These are phyloP conservation scores for Leccinum subgranulosum DNA, from an alignment of 768 basidiomycete species.

Conservation along the genomic window DNA sequence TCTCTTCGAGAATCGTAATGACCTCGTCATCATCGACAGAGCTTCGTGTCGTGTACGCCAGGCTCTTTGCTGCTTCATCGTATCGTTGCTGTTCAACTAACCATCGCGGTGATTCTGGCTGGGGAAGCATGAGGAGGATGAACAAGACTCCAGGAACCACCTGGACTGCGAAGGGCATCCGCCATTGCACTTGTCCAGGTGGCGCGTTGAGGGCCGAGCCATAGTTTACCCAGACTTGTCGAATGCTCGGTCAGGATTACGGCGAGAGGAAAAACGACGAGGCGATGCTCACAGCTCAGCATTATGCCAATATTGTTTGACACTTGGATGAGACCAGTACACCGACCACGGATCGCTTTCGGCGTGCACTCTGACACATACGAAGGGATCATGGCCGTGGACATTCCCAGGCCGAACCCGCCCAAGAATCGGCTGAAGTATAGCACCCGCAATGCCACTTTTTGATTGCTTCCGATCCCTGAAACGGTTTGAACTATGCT, in stretches of 20 bases:
- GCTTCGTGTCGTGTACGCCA: slow-evolving; percentile 36
- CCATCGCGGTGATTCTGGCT: slow-evolving; percentile 57
- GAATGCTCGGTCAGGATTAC: slow-evolving; percentile 1
- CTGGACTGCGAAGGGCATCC: slow-evolving; percentile 51
- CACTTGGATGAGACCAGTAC: slow-evolving; percentile 43
- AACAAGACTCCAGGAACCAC: slow-evolving; percentile 52
- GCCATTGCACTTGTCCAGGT: slow-evolving; percentile 46
- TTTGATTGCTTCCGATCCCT: slow-evolving; percentile 38
- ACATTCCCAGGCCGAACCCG: slow-evolving; percentile 60
- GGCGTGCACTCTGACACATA: slow-evolving; percentile 53
- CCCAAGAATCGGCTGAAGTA: slow-evolving; percentile 54
- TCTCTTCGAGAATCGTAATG: slow-evolving; percentile 40
- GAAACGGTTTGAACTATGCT: slow-evolving; percentile 44
- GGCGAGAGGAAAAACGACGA: not conserved
- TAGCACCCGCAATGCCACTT: slow-evolving; percentile 36
- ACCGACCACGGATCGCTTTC: slow-evolving; percentile 45
- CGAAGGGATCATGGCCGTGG: slow-evolving; percentile 46
- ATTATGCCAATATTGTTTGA: slow-evolving; percentile 32
- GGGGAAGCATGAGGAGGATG: slow-evolving; percentile 42
- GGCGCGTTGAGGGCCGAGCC: slow-evolving; percentile 36
- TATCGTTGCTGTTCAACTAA: slow-evolving; percentile 45
- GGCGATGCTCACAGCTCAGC: slow-evolving; percentile 30
- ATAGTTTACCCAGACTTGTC: slow-evolving; percentile 48
- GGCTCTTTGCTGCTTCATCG: slow-evolving; percentile 38
- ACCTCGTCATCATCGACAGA: slow-evolving; percentile 35